Evolutionary conservation across 2,329 filamentous ascomycete genomes (phyloP), one percentile per base, ranked within the genome.

Genomic region (Amylocarpus encephaloides): DNA sequence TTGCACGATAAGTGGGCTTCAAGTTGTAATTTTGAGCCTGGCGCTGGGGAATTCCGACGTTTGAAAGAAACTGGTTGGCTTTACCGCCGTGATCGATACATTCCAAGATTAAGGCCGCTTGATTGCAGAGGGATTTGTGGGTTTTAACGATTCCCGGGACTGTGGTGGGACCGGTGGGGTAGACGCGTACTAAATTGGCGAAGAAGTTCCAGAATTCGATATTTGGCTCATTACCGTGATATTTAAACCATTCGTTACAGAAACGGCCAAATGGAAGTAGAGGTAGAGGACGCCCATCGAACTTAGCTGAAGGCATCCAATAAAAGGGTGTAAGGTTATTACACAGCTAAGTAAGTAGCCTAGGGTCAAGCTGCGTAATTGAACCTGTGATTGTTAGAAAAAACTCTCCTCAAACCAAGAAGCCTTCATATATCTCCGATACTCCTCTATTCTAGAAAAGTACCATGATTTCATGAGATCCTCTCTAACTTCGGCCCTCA

Each of bases 251-350:
- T 42, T 48, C 46, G n/a, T 41, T 41, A 36, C 11, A 40, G 26
- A n/a, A n/a, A n/a, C n/a, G n/a, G n/a, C n/a, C n/a, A n/a, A n/a
- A n/a, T n/a, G n/a, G n/a, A n/a, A n/a, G n/a, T n/a, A n/a, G n/a
- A n/a, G n/a, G n/a, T n/a, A 44, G 15, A 33, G 42, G 42, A 32
- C 10, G 9, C 29, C 42, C 42, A 44, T 44, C 29, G 29, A 33
- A 15, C 29, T 44, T n/a, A 44, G 42, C 9, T 33, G 42, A 44
- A 44, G 42, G 42, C 42, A 44, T 44, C 42, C 42, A 44, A 33
- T 44, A 44, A 44, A 44, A 44, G 6, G 42, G 15, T 33, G 42
- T 44, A 33, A 44, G 22, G 5, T 44, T 44, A 44, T 44, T 44
- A 33, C 42, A 44, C 9, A 44, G 29, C 15, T 33, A n/a, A 44